Evolutionary conservation across 345 rosid genomes (phyloP).

Genomic region (Ceriops decandra): DNA sequence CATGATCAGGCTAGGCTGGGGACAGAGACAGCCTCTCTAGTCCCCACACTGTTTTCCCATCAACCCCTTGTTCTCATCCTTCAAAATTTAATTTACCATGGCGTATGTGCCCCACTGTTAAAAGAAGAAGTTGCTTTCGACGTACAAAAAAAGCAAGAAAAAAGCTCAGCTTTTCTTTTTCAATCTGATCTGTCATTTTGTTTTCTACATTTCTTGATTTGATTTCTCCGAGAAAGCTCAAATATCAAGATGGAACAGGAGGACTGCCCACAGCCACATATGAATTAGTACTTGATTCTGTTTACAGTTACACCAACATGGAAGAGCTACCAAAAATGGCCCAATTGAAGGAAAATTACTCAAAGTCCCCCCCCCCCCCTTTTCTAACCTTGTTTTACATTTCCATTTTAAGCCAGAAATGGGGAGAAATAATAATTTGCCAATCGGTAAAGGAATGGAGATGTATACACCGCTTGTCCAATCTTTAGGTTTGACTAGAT

Average conservation of each 20-base stretch:
- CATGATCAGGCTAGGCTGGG: constrained; percentile 6
- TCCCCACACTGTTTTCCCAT: constrained; percentile 19
- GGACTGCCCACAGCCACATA: background rate
- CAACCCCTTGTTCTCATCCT: background rate
- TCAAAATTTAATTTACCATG: background rate
- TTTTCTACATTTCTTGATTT: background rate
- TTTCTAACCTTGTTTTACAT: too few species aligned
- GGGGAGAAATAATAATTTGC: background rate
- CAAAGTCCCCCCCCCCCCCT: background rate
- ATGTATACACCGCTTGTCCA: background rate
- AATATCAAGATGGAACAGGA: background rate
- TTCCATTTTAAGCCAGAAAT: too few species aligned
- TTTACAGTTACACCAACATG: background rate
- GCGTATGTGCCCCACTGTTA: too few species aligned
- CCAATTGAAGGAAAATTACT: background rate
- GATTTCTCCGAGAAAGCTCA: background rate
- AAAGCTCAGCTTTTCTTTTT: background rate
- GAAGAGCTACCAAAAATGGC: background rate
- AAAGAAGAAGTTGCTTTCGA: too few species aligned
- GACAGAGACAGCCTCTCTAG: constrained; percentile 15
- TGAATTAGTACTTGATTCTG: background rate
- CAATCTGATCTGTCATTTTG: constrained; percentile 9
- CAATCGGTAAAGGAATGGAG: background rate
- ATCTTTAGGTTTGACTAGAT: background rate
- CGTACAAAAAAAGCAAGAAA: too few species aligned